Base-by-base conservation (phyloP, 305 asterid species). In the Vinca major region DNA sequence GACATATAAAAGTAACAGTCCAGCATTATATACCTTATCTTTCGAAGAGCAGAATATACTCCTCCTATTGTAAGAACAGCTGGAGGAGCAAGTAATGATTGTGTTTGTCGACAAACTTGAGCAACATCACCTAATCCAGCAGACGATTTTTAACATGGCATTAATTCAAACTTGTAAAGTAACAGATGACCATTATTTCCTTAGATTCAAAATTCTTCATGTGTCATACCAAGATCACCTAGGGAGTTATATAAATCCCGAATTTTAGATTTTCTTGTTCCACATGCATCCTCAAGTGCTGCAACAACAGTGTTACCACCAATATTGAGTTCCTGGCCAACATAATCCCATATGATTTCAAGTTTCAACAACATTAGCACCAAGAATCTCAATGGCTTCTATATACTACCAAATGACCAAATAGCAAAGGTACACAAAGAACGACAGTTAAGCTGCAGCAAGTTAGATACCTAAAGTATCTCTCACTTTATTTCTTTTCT, bases 101-200 rank as follows among this genome's bases (percentile, higher is more conserved):
- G 96, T 62, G 82, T 89, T 81, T 85, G 95, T 63, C 96, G 91
- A 83, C 91, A 92, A 80, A 85, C 88, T 80, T 89, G 92, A 76
- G 98, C 96, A 84, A 88, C 98, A 84, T 92, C 98, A 82, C 98
- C 98, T 92, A 79, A 86, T 81, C 65, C 76, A 74, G 69, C 12
- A 71, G 50, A 70, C 20, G 67, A 50, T 63, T 70, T 63, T 77
- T 62, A 68, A 75, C 50, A 54, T 37, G 55, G 69, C 60, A 72
- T 71, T 45, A 57, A 45, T 41, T 62, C 69, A 78, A 68, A 65
- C 62, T 55, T 37, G 48, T 44, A 17, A 51, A 4, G 44, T 26
- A 36, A 54, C 63, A 63, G 41, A 47, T 17, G 75, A 33, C 33
- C 62, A 66, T n/a, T 58, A 39, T 51, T 54, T 50, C 43, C 55